phyloP scores from a whole-genome alignment of 2,329 filamentous ascomycete genomes.

The Aspergillus sp. region DNA sequence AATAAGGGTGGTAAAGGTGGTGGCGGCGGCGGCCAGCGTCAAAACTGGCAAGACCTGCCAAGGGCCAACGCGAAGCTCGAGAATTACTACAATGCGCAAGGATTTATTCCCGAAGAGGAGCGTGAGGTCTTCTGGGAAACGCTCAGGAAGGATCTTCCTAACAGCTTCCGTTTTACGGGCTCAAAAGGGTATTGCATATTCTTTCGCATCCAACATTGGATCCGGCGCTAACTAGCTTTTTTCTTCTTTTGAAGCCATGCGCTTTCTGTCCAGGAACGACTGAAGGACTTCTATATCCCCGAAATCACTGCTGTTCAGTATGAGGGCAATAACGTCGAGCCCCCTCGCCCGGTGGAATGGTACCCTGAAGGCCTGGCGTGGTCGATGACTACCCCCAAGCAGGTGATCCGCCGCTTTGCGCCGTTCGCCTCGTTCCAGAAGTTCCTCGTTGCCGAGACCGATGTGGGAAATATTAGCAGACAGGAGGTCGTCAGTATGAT shows the following conservation, averaged over 20 bases:
- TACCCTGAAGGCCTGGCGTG: conserved; percentile 95
- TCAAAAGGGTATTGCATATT: conserved; percentile 70
- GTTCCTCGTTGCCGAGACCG: conserved; percentile 95
- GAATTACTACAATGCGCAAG: conserved; percentile 77
- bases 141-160: conserved; percentile 81
- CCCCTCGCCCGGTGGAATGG: conserved; percentile 81
- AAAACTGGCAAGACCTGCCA: conserved; percentile 60
- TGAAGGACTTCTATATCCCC: conserved; percentile 86
- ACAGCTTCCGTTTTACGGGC: conserved; percentile 96
- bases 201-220: not conserved
- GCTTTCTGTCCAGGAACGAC: conserved; percentile 82
- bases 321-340: conserved; percentile 78
- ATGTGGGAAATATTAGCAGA: conserved; percentile 93
- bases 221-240: not conserved
- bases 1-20: conserved; percentile 48
- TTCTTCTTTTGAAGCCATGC: conserved; percentile 64
- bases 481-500: conserved; percentile 99
- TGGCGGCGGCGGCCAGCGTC: conserved; percentile 44
- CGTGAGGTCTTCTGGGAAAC: conserved; percentile 79
- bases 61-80: conserved; percentile 85
- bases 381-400: conserved; percentile 98
- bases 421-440: conserved; percentile 96
- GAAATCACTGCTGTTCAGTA: conserved; percentile 82
- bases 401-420: conserved; percentile 87
- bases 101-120: conserved; percentile 76